These are phyloP conservation scores for Termitomyces sp. DNA, from an alignment of 768 basidiomycete genomes.

Conservation along the genomic window DNA sequence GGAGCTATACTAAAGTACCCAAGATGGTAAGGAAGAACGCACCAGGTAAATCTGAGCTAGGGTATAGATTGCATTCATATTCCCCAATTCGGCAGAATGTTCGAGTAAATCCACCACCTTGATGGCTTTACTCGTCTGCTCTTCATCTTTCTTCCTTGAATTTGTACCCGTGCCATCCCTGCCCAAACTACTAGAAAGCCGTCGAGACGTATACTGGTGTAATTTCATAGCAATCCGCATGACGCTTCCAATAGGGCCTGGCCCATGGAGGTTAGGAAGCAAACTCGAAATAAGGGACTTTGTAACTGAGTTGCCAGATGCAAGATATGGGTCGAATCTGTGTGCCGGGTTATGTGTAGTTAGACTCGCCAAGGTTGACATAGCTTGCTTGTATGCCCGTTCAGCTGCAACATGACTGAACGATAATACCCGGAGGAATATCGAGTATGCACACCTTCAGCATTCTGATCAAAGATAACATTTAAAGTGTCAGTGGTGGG, in stretches of 20 bases:
- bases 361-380: constrained; percentile 60
- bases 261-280: constrained; percentile 68
- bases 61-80: constrained; percentile 66
- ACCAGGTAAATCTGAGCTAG: constrained; percentile 68
- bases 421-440: background rate
- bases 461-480: constrained; percentile 36
- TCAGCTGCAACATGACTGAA: constrained; percentile 38
- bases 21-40: constrained; percentile 17
- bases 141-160: constrained; percentile 57
- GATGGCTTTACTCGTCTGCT: constrained; percentile 64
- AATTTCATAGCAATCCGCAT: constrained; percentile 66
- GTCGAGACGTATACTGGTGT: constrained; percentile 50
- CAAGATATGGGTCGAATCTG: constrained; percentile 48
- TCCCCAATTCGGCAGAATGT: constrained; percentile 76
- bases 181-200: constrained; percentile 34
- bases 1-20: background rate
- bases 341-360: constrained; percentile 55
- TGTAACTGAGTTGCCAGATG: constrained; percentile 34
- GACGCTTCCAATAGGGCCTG: constrained; percentile 68
- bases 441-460: constrained; percentile 40
- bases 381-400: constrained; percentile 72
- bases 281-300: constrained; percentile 60
- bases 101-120: constrained; percentile 79
- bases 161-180: constrained; percentile 34
- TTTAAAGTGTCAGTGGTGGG: constrained; percentile 15